phyloP scores from a whole-genome alignment of 225 moss, liverwort and hornwort species.

The Thuidium tamariscinum region DNA sequence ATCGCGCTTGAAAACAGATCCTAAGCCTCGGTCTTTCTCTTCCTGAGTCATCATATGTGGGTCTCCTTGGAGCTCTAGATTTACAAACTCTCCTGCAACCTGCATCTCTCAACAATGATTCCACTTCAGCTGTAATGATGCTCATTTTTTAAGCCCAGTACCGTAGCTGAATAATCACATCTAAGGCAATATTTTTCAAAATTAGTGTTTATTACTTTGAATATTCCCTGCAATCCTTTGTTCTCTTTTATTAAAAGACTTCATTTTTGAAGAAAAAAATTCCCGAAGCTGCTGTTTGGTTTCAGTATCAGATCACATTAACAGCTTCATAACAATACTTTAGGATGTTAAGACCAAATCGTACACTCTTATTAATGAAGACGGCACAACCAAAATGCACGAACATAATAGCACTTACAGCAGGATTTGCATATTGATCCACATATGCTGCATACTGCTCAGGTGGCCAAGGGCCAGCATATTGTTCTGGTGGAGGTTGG shows the following conservation, averaged over 20 bases:
- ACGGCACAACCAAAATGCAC: background rate
- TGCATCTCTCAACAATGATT: slow-evolving; percentile 1
- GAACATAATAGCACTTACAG: slow-evolving; percentile 20
- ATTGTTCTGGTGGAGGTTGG: slow-evolving; percentile 74
- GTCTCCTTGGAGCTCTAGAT: slow-evolving; percentile 49
- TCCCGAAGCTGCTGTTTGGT: background rate
- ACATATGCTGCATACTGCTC: slow-evolving; percentile 63
- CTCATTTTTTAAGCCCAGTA: background rate
- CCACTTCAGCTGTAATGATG: background rate
- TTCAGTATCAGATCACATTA: background rate
- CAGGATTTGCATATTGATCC: slow-evolving; percentile 62
- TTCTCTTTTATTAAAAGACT: too few relatives aligned
- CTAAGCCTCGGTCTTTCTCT: slow-evolving; percentile 94
- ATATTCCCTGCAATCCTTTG: background rate
- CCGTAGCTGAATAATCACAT: background rate
- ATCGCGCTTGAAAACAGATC: slow-evolving; percentile 99
- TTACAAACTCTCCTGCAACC: slow-evolving; percentile 43
- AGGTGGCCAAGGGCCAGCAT: slow-evolving; percentile 88
- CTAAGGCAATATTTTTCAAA: background rate
- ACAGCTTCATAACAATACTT: background rate
- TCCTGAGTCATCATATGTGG: slow-evolving; percentile 97
- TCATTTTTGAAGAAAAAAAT: background rate
- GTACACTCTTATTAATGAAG: background rate
- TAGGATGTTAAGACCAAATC: background rate
- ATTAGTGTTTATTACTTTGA: background rate